Evolutionary conservation across 1,284 basidiomycete genomes (phyloP).

Genomic region (Malassezia furfur): DNA sequence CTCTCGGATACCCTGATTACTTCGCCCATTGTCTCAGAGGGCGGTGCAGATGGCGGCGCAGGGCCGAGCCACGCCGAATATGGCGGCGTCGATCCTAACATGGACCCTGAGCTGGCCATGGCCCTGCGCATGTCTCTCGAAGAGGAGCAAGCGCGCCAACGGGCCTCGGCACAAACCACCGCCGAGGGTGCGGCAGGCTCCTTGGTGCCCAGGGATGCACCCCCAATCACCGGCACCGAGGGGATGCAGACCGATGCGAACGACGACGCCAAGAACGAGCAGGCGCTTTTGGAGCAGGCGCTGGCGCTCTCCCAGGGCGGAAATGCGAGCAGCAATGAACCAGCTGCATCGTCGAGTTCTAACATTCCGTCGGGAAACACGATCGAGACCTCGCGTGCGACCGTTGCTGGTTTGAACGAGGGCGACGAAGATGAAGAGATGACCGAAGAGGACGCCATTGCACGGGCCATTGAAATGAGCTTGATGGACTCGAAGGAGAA

Average conservation of each 20-base stretch:
- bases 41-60: slow-evolving; percentile 54
- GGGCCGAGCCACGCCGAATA: slow-evolving; percentile 56
- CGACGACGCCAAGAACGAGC: slow-evolving; percentile 31
- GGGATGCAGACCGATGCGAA: slow-evolving; percentile 17
- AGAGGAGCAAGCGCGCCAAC: slow-evolving; percentile 80
- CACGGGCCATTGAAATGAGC: slow-evolving; percentile 46
- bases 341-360: background rate
- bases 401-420: slow-evolving; percentile 27
- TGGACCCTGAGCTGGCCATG: slow-evolving; percentile 96
- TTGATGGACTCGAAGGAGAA: slow-evolving; percentile 18
- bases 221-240: slow-evolving; percentile 35
- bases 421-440: slow-evolving; percentile 46
- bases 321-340: slow-evolving; percentile 22
- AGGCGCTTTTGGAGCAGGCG: slow-evolving; percentile 38
- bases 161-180: slow-evolving; percentile 27
- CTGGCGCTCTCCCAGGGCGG: slow-evolving; percentile 29
- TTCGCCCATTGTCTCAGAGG: slow-evolving; percentile 74
- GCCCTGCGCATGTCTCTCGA: slow-evolving; percentile 95
- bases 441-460: slow-evolving; percentile 47
- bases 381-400: slow-evolving; percentile 13
- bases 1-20: slow-evolving; percentile 73
- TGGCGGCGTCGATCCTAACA: slow-evolving; percentile 73
- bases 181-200: slow-evolving; percentile 33
- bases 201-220: slow-evolving; percentile 33
- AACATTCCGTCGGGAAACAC: background rate